These are phyloP conservation scores for Leccinum subgranulosum DNA, from an alignment of 768 basidiomycete genomes.

Conservation along the genomic window DNA sequence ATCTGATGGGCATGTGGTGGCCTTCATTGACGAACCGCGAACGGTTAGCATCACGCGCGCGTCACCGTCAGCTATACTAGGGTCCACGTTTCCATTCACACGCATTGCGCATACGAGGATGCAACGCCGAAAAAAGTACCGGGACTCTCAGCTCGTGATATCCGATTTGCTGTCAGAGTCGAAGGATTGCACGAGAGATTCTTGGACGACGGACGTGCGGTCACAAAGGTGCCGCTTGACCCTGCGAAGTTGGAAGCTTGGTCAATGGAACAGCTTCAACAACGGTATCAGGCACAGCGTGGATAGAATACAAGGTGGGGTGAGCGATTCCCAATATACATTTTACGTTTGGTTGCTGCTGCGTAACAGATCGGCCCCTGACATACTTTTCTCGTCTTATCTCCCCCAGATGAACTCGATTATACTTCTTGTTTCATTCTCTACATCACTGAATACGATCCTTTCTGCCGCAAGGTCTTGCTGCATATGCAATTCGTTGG, in stretches of 20 bases:
- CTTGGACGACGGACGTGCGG: slow-evolving; percentile 19
- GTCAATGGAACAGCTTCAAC: slow-evolving; percentile 26
- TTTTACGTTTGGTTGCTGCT: neutral
- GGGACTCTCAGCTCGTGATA: slow-evolving; percentile 49
- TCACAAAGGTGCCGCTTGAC: slow-evolving; percentile 19
- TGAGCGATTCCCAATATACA: neutral
- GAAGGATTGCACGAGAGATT: slow-evolving; percentile 34
- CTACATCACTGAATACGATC: slow-evolving; percentile 33
- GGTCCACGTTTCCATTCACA: slow-evolving; percentile 24
- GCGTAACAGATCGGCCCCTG: neutral
- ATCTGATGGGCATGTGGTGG: neutral
- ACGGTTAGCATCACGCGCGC: slow-evolving; percentile 32
- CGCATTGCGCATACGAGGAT: slow-evolving; percentile 26
- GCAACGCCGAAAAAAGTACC: slow-evolving; percentile 23
- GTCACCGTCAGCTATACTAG: slow-evolving; percentile 24
- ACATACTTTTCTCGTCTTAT: neutral
- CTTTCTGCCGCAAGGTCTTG: slow-evolving; percentile 53
- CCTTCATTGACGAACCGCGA: neutral
- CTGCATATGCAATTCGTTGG: slow-evolving; percentile 60
- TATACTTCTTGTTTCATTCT: slow-evolving; percentile 22
- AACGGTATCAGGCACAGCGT: slow-evolving; percentile 14
- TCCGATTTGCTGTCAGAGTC: slow-evolving; percentile 45
- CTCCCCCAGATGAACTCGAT: slow-evolving; percentile 31
- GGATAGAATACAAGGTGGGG: neutral
- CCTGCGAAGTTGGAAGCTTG: slow-evolving; percentile 9